A percentile compares a stretch with the other conserved stretches of the same genome.
phyloP scores from a whole-genome alignment of 331 rosid genomes.

The Stylosanthes scabra region DNA sequence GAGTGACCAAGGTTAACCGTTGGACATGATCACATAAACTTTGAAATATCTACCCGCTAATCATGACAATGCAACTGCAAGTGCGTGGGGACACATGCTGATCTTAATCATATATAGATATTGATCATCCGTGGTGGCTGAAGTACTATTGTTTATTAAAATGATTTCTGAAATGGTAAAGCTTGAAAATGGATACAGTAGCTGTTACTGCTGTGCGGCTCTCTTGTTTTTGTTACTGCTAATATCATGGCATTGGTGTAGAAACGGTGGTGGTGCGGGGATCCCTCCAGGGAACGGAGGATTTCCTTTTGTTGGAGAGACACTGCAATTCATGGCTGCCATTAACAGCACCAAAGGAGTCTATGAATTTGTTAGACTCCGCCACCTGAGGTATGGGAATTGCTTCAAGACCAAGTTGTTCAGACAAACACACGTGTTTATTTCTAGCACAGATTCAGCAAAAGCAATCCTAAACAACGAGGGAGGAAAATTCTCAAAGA shows the following conservation, averaged over 20 bases:
- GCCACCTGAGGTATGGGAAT: constrained; percentile 73
- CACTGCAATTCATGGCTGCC: constrained; percentile 90
- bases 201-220: constrained; percentile 30
- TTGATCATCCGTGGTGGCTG: no score
- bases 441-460: constrained; percentile 67
- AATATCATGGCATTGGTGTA: constrained; percentile 28
- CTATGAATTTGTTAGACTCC: constrained; percentile 72
- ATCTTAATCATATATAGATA: not conserved
- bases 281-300: constrained; percentile 77
- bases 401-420: constrained; percentile 81
- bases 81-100: no score
- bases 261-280: not conserved
- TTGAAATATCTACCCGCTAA: no score
- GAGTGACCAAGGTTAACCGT: not conserved
- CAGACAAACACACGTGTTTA: constrained; percentile 74
- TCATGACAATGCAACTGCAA: no score
- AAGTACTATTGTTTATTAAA: not conserved
- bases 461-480: constrained; percentile 67
- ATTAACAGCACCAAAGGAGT: constrained; percentile 69
- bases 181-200: constrained; percentile 10
- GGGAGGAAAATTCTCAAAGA: constrained; percentile 70
- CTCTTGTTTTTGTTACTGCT: constrained; percentile 34
- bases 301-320: constrained; percentile 77
- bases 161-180: constrained; percentile 42
- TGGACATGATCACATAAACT: no score